Conservation (phyloP, 1,139 yeast genomes). For the Pichia terricola region DNA sequence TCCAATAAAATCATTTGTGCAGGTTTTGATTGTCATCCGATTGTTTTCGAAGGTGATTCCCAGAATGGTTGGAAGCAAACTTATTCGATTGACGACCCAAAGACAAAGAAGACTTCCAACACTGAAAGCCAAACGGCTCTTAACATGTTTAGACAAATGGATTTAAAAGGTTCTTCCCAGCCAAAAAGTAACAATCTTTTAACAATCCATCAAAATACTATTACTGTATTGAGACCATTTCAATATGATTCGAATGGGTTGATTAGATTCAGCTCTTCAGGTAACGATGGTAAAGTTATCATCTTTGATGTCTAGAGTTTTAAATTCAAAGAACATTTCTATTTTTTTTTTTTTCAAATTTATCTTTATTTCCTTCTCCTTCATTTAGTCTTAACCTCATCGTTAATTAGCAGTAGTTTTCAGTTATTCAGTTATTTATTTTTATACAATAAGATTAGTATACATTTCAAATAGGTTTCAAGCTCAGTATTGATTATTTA, state of each 20-base stretch:
- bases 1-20: slow-evolving; percentile 70
- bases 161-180: slow-evolving; percentile 76
- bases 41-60: slow-evolving; percentile 66
- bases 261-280: slow-evolving; percentile 52
- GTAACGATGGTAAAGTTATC: slow-evolving; percentile 87
- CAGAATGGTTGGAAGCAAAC: slow-evolving; percentile 55
- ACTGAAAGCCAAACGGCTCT: slow-evolving; percentile 70
- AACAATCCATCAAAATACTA: slow-evolving; percentile 89
- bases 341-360: no score
- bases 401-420: no score
- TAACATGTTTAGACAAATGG: slow-evolving; percentile 93
- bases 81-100: slow-evolving; percentile 55
- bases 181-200: slow-evolving; percentile 41
- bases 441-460: background rate
- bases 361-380: no score
- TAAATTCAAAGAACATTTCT: background rate
- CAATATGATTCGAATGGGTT: slow-evolving; percentile 32
- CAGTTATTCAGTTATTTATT: no score
- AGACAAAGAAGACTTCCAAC: slow-evolving; percentile 40
- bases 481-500: slow-evolving; percentile 1
- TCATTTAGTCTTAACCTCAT: no score
- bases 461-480: background rate
- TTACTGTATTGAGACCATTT: slow-evolving; percentile 53
- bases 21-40: slow-evolving; percentile 89
- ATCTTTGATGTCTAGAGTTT: slow-evolving; percentile 35